Percentiles rank a stretch among this genome's conserved stretches.
phyloP scores from a whole-genome alignment of 169 alveolate species.

The Plasmodium gallinaceum region DNA sequence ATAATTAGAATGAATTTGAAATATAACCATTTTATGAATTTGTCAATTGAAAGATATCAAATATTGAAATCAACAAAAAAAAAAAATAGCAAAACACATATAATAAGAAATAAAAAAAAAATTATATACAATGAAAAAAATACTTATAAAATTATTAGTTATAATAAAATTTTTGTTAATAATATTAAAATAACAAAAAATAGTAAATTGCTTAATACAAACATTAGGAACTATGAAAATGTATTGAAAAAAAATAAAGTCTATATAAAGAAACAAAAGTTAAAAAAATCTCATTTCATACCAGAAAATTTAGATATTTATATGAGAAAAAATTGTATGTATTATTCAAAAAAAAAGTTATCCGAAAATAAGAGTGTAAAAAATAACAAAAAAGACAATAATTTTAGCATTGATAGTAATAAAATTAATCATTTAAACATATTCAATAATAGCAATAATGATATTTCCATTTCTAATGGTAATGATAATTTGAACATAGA shows the following conservation, averaged over 20 bases:
- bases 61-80: constrained; percentile 34
- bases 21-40: constrained; percentile 23
- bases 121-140: too few relatives aligned
- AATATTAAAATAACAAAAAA: too few relatives aligned
- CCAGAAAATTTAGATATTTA: not conserved
- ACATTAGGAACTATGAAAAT: too few relatives aligned
- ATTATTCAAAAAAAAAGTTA: not conserved
- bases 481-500: not conserved
- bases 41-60: constrained; percentile 62
- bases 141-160: too few relatives aligned
- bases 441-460: not conserved
- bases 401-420: not conserved
- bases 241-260: too few relatives aligned
- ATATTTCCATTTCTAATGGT: not conserved
- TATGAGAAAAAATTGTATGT: constrained; percentile 5
- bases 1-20: constrained; percentile 24
- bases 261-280: not conserved
- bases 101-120: constrained; percentile 23
- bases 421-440: not conserved
- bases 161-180: too few relatives aligned
- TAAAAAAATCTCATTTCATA: not conserved
- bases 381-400: not conserved
- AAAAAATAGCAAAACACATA: constrained; percentile 9
- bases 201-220: too few relatives aligned
- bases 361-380: not conserved